Conservation (phyloP, 768 basidiomycete species). For the Leccinum broughii region DNA sequence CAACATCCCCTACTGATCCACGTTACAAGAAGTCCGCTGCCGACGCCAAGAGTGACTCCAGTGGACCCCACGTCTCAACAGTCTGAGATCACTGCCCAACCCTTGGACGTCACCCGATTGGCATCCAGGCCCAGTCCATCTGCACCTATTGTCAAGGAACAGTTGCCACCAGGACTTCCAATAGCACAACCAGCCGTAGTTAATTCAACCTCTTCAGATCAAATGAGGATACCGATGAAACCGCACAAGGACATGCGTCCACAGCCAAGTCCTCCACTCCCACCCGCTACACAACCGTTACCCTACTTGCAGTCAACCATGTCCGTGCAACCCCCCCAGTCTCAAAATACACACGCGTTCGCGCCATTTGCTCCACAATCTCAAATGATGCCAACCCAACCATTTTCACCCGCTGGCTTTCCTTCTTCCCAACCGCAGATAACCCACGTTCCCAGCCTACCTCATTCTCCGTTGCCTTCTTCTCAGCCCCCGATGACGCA, state of each 20-base stretch:
- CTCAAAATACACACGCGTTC: slow-evolving; percentile 19
- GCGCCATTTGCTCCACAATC: slow-evolving; percentile 19
- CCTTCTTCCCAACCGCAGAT: slow-evolving; percentile 21
- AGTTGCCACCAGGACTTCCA: background rate
- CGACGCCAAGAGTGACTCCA: slow-evolving; percentile 62
- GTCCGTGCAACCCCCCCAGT: slow-evolving; percentile 18
- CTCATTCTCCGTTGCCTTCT: slow-evolving; percentile 16
- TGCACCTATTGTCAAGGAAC: background rate
- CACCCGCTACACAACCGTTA: slow-evolving; percentile 9
- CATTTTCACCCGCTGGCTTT: slow-evolving; percentile 17
- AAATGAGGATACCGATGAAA: background rate
- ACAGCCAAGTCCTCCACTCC: slow-evolving; percentile 6
- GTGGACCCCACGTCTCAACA: slow-evolving; percentile 31
- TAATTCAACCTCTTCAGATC: background rate
- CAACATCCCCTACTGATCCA: slow-evolving; percentile 17
- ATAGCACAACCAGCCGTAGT: slow-evolving; percentile 1
- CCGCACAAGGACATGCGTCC: background rate
- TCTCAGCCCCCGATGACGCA: slow-evolving; percentile 20
- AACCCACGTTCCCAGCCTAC: slow-evolving; percentile 4
- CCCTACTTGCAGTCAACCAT: slow-evolving; percentile 14
- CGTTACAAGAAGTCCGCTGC: slow-evolving; percentile 54
- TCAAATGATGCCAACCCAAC: slow-evolving; percentile 17
- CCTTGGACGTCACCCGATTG: background rate
- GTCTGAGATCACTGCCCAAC: slow-evolving; percentile 8
- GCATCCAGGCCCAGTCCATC: slow-evolving; percentile 4